Evolutionary conservation across 163 green algal genomes (phyloP).

Genomic region (Scenedesmus sp.): DNA sequence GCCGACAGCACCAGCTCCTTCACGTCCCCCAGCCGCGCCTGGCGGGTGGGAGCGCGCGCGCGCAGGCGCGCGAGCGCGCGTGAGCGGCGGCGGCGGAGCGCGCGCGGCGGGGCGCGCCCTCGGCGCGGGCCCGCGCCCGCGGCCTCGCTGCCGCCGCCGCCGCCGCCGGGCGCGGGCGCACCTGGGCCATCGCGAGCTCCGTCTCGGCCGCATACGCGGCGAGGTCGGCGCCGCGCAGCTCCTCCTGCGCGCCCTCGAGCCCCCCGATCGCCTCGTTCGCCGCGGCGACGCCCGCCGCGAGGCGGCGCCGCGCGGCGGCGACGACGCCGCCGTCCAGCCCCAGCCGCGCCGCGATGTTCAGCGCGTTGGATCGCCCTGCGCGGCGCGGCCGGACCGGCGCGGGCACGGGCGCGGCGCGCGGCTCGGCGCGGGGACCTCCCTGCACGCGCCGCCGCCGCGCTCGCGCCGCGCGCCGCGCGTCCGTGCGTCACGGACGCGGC

Average conservation of each 20-base stretch:
- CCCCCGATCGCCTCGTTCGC: conserved; percentile 65
- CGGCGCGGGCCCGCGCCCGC: background rate
- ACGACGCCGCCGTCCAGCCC: conserved; percentile 77
- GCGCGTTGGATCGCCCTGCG: conserved; percentile 81
- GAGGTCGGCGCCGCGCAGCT: conserved; percentile 49
- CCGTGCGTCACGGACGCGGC: no score
- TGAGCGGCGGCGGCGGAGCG: background rate
- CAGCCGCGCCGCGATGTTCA: conserved; percentile 91
- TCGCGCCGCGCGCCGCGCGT: no score
- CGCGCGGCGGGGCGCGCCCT: background rate
- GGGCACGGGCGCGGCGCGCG: no score
- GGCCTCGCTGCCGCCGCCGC: background rate
- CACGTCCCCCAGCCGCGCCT: background rate
- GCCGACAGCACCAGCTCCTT: background rate
- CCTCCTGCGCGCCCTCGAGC: conserved; percentile 61
- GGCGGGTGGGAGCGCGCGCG: background rate
- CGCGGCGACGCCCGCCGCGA: conserved; percentile 58
- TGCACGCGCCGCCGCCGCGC: no score
- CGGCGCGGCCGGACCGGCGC: no score
- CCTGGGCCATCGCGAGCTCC: conserved; percentile 29
- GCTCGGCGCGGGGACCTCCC: no score
- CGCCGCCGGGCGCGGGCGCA: background rate
- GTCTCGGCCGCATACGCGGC: conserved; percentile 29
- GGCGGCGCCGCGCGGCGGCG: conserved; percentile 56
- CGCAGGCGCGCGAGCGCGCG: no score